Conservation (phyloP, 192 early-diverging fungal species). For the Lobosporangium transversale region DNA sequence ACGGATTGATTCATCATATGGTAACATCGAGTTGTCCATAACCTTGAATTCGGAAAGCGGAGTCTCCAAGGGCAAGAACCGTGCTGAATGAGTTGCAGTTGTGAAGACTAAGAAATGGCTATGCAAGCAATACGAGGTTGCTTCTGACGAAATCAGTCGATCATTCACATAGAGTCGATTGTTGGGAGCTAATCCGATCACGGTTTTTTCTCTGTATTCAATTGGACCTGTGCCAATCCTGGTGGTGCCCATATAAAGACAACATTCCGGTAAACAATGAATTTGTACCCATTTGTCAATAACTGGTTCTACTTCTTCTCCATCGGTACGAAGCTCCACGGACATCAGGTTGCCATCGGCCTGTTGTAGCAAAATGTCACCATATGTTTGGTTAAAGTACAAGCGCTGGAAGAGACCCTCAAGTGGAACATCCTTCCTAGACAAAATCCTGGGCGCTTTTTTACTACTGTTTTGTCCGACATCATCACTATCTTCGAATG, state of each 20-base stretch:
- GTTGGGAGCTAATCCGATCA: conserved; percentile 80
- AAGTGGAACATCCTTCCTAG: conserved; percentile 23
- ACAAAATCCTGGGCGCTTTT: conserved; percentile 29
- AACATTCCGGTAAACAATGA: conserved; percentile 49
- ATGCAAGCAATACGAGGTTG: conserved; percentile 89
- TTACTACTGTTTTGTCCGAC: no score
- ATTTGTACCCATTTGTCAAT: conserved; percentile 33
- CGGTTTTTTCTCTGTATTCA: conserved; percentile 54
- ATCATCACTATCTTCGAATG: conserved; percentile 32
- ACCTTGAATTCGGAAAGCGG: conserved; percentile 52
- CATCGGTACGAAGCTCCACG: conserved; percentile 13
- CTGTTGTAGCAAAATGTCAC: conserved; percentile 45
- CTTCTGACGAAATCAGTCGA: conserved; percentile 75
- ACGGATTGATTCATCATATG: conserved; percentile 74
- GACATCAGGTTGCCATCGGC: conserved; percentile 28
- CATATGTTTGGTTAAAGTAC: conserved; percentile 48
- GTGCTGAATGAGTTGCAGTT: conserved; percentile 81
- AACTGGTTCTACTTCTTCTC: conserved; percentile 33
- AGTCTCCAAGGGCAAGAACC: conserved; percentile 70
- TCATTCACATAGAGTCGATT: conserved; percentile 87
- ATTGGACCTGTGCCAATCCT: conserved; percentile 41
- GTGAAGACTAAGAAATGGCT: conserved; percentile 85
- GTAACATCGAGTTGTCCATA: conserved; percentile 54
- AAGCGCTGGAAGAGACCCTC: conserved; percentile 50
- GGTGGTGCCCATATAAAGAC: conserved; percentile 50